Conservation (phyloP, 1,139 yeast genomes). For the Yamadazyma atmosphaerica region DNA sequence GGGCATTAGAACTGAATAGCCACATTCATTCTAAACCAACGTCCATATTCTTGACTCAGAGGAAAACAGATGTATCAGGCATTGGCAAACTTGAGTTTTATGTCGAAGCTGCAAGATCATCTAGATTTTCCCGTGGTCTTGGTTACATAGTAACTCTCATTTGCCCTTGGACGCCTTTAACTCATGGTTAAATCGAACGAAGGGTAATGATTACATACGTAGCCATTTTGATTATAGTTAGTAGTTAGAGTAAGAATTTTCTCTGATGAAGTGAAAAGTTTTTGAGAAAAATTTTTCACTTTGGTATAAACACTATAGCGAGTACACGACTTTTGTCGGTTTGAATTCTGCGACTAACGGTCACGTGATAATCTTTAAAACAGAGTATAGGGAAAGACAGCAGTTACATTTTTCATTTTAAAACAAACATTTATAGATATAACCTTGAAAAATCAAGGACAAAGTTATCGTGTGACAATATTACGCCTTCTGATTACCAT, state of each 20-base stretch:
- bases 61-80: conserved; percentile 53
- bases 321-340: background rate
- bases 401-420: too few species aligned
- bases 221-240: conserved; percentile 15
- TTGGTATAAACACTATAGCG: background rate
- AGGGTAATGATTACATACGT: conserved; percentile 16
- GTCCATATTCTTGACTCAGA: conserved; percentile 36
- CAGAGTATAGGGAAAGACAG: too few species aligned
- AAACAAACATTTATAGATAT: background rate
- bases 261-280: conserved; percentile 2
- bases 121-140: conserved; percentile 44
- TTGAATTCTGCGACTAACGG: too few species aligned
- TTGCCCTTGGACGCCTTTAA: conserved; percentile 7
- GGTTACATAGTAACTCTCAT: conserved; percentile 4
- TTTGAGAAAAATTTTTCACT: conserved; percentile 4
- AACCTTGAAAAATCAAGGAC: background rate
- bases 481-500: too few species aligned
- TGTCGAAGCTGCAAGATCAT: conserved; percentile 45
- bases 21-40: conserved; percentile 44
- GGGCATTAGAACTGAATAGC: conserved; percentile 47
- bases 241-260: conserved; percentile 6
- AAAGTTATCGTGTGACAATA: background rate
- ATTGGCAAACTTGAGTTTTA: conserved; percentile 37
- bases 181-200: background rate
- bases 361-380: too few species aligned